phyloP scores from a whole-genome alignment of 805 yeast species.

The Sugiyamaella mastotermitis region DNA sequence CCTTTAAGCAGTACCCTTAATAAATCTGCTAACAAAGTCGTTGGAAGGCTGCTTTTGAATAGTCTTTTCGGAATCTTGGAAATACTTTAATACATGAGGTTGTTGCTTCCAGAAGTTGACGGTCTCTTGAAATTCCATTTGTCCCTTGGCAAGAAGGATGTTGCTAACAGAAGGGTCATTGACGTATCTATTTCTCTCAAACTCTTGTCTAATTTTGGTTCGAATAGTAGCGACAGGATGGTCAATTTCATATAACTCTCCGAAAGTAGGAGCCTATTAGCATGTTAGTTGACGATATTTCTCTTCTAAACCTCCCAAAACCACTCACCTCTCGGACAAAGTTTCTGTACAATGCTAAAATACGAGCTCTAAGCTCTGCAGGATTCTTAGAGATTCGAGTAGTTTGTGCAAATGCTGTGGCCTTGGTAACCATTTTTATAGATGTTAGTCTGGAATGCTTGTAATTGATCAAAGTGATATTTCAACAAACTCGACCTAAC shows the following conservation, averaged over 20 bases:
- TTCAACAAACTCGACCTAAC: no score
- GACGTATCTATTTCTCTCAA: conserved; percentile 77
- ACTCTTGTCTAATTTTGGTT: conserved; percentile 83
- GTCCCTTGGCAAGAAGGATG: conserved; percentile 71
- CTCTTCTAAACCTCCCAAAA: neutral
- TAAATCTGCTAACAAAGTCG: conserved; percentile 65
- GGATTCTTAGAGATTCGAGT: conserved; percentile 59
- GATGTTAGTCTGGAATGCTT: no score
- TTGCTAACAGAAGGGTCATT: conserved; percentile 59
- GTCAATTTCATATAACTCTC: conserved; percentile 39
- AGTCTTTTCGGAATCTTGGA: conserved; percentile 58
- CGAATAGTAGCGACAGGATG: conserved; percentile 73
- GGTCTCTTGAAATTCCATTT: conserved; percentile 86
- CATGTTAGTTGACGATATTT: conserved; percentile 4
- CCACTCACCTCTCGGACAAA: conserved; percentile 44
- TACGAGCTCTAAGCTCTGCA: conserved; percentile 57
- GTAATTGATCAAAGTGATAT: no score
- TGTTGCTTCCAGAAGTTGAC: conserved; percentile 88
- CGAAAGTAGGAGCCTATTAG: conserved; percentile 29
- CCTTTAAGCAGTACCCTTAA: conserved; percentile 22
- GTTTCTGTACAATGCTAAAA: conserved; percentile 66
- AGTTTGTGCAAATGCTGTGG: conserved; percentile 82
- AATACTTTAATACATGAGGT: conserved; percentile 77
- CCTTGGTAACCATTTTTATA: conserved; percentile 50
- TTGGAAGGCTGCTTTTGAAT: conserved; percentile 46